phyloP scores from a whole-genome alignment of 2,329 filamentous ascomycete genomes.

The Phaeosphaeriaceae sp. region DNA sequence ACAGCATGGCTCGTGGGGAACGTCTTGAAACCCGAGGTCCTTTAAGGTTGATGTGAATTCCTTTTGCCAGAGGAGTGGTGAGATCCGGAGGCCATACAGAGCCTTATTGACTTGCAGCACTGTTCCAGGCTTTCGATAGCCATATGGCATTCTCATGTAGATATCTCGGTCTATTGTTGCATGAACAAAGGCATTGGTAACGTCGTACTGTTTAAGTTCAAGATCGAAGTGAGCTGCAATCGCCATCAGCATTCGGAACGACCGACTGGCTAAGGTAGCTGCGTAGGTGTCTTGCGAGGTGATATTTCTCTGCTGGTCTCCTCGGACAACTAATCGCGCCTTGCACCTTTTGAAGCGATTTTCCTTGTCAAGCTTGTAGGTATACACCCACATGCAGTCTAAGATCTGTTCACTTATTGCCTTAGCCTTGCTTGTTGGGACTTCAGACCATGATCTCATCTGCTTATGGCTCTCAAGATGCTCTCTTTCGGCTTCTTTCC shows the following conservation, averaged over 20 bases:
- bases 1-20: background rate
- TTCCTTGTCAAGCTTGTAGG: slow-evolving; percentile 3
- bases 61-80: too few relatives aligned
- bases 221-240: background rate
- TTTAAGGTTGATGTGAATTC: too few relatives aligned
- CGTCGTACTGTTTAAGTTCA: too few relatives aligned
- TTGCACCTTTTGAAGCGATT: slow-evolving; percentile 9
- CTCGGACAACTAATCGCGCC: slow-evolving; percentile 5
- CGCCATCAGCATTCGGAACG: background rate
- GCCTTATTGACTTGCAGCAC: too few relatives aligned
- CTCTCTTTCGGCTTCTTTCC: background rate
- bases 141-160: too few relatives aligned
- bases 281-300: too few relatives aligned
- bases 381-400: slow-evolving; percentile 3
- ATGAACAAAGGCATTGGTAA: background rate
- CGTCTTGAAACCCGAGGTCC: background rate
- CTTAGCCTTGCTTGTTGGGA: background rate
- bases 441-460: background rate
- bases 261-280: background rate
- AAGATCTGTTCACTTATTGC: background rate
- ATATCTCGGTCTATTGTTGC: too few relatives aligned
- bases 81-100: too few relatives aligned
- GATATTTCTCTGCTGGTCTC: too few relatives aligned
- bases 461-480: background rate
- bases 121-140: too few relatives aligned